phyloP scores from a whole-genome alignment of 352 stramenopile genomes.

The Globisporangium emineosum region DNA sequence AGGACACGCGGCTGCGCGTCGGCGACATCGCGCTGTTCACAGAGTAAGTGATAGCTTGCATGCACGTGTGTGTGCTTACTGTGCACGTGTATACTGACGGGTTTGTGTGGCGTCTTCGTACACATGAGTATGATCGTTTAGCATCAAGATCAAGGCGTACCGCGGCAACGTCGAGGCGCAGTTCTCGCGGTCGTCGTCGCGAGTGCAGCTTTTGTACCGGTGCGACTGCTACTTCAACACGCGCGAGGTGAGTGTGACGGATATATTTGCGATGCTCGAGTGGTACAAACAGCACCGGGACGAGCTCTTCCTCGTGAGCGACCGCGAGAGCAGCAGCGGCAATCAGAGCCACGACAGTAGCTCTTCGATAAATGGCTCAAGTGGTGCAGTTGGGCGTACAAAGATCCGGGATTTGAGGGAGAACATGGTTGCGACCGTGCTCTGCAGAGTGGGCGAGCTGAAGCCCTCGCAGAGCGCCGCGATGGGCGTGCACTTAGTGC shows the following conservation, averaged over 20 bases:
- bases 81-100: not conserved
- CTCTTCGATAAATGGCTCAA: not conserved
- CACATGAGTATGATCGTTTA: constrained; percentile 1
- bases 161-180: constrained; percentile 53
- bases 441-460: constrained; percentile 31
- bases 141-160: constrained; percentile 42
- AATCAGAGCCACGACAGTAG: constrained; percentile 3
- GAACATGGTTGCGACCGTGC: constrained; percentile 52
- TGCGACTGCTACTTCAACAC: constrained; percentile 58
- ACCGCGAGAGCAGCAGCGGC: not conserved
- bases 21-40: constrained; percentile 64
- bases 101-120: not conserved
- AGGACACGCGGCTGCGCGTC: constrained; percentile 33
- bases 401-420: constrained; percentile 47
- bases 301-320: constrained; percentile 31
- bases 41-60: constrained; percentile 16
- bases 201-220: constrained; percentile 55
- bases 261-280: constrained; percentile 65
- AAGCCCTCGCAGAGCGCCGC: constrained; percentile 2
- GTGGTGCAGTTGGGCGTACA: constrained; percentile 8
- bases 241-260: constrained; percentile 40
- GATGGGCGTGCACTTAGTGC: constrained; percentile 6
- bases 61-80: not conserved
- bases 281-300: constrained; percentile 61
- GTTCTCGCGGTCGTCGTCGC: constrained; percentile 37